Conservation (phyloP, 2,329 filamentous ascomycete species). For the Penicillium sp. region DNA sequence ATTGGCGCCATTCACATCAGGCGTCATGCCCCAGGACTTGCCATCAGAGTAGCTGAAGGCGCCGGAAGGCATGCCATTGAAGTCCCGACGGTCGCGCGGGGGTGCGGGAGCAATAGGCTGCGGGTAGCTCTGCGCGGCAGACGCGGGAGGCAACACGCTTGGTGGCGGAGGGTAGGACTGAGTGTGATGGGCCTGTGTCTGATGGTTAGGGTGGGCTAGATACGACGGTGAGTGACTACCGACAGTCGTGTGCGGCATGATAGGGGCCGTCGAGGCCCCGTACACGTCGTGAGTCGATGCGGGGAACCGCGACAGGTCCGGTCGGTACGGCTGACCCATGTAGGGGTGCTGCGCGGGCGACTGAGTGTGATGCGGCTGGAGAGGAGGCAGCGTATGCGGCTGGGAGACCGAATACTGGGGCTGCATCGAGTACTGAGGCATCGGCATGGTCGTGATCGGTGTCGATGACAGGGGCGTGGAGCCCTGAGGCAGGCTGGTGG, state of each 20-base stretch:
- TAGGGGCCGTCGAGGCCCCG: conserved; percentile 44
- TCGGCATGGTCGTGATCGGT: conserved; percentile 49
- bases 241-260: conserved; percentile 47
- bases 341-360: conserved; percentile 47
- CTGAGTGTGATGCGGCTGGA: conserved; percentile 50
- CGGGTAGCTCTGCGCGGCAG: conserved; percentile 68
- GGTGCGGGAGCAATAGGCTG: conserved; percentile 77
- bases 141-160: conserved; percentile 67
- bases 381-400: conserved; percentile 48
- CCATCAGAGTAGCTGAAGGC: conserved; percentile 62
- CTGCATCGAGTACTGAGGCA: conserved; percentile 52
- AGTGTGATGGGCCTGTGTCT: conserved; percentile 41
- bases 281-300: conserved; percentile 47
- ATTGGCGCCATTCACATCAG: conserved; percentile 44
- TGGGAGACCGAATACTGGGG: conserved; percentile 48
- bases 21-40: conserved; percentile 52
- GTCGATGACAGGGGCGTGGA: conserved; percentile 48
- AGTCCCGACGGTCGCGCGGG: conserved; percentile 51
- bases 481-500: conserved; percentile 48
- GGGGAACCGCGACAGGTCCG: conserved; percentile 47
- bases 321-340: conserved; percentile 46
- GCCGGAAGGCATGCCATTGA: conserved; percentile 71
- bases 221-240: conserved; percentile 46
- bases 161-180: conserved; percentile 44
- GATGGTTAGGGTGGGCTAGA: conserved; percentile 44